Conservation (phyloP, 2,329 filamentous ascomycete genomes). For the Didymella pomorum region DNA sequence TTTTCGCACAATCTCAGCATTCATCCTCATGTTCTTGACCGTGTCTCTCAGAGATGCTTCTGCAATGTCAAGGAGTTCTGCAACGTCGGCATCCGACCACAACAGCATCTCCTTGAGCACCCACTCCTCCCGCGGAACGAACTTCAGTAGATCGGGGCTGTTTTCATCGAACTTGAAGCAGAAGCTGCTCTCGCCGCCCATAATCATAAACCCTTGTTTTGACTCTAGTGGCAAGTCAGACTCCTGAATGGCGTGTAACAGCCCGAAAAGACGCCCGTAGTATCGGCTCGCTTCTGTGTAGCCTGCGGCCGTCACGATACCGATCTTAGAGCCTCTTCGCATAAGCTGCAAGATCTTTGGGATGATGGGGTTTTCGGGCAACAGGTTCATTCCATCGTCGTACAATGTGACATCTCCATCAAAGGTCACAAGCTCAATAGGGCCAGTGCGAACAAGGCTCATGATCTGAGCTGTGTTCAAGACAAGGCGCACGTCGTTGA, state of each 20-base stretch:
- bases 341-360: conserved; percentile 73
- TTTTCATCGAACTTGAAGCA: conserved; percentile 79
- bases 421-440: conserved; percentile 88
- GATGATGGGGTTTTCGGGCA: conserved; percentile 79
- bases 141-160: conserved; percentile 71
- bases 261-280: conserved; percentile 83
- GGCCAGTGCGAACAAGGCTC: conserved; percentile 78
- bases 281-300: conserved; percentile 90
- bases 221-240: conserved; percentile 70
- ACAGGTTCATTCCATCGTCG: conserved; percentile 78
- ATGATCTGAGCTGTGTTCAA: conserved; percentile 95
- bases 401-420: conserved; percentile 98
- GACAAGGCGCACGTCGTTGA: conserved; percentile 93
- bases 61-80: conserved; percentile 83
- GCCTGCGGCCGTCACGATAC: conserved; percentile 95
- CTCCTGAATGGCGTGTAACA: conserved; percentile 79
- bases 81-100: conserved; percentile 81
- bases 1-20: conserved; percentile 84
- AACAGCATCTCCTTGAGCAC: conserved; percentile 78
- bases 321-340: conserved; percentile 79
- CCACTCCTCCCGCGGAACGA: conserved; percentile 72
- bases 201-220: conserved; percentile 83
- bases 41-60: conserved; percentile 85
- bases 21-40: conserved; percentile 78
- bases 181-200: conserved; percentile 97